Evolutionary conservation across 1,284 basidiomycete species (phyloP).

Genomic region (Cryptococcus floricola): DNA sequence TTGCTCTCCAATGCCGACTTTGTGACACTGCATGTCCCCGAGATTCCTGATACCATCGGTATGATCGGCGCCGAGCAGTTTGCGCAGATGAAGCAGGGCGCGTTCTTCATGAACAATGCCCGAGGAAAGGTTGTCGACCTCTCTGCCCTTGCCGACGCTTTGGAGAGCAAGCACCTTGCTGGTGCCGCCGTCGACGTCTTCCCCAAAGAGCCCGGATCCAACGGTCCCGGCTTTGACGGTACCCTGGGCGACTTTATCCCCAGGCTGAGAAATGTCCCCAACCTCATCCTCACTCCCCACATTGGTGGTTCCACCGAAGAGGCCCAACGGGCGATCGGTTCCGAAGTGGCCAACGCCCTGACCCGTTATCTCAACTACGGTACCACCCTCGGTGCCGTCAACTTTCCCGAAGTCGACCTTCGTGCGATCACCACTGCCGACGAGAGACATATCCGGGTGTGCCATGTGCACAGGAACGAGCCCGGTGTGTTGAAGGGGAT

Average conservation of each 20-base stretch:
- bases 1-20: slow-evolving; percentile 84
- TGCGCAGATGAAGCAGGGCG: slow-evolving; percentile 86
- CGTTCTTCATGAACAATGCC: slow-evolving; percentile 97
- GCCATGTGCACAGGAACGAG: slow-evolving; percentile 95
- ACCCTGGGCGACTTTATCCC: slow-evolving; percentile 76
- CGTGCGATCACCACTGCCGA: slow-evolving; percentile 81
- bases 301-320: slow-evolving; percentile 99
- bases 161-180: slow-evolving; percentile 80
- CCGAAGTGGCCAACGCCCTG: slow-evolving; percentile 84
- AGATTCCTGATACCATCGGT: slow-evolving; percentile 90
- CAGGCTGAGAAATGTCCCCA: slow-evolving; percentile 67
- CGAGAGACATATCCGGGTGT: slow-evolving; percentile 78
- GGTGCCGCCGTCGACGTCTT: slow-evolving; percentile 95
- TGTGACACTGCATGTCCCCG: slow-evolving; percentile 93
- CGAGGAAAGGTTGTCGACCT: slow-evolving; percentile 95
- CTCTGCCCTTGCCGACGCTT: slow-evolving; percentile 75
- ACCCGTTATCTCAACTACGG: slow-evolving; percentile 90
- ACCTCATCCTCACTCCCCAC: slow-evolving; percentile 94
- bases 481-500: slow-evolving; percentile 94
- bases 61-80: slow-evolving; percentile 82
- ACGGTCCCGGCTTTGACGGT: slow-evolving; percentile 80
- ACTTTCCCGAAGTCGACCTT: slow-evolving; percentile 98
- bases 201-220: slow-evolving; percentile 86
- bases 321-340: slow-evolving; percentile 95
- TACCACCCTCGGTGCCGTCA: slow-evolving; percentile 85